Evolutionary conservation across 768 basidiomycete genomes (phyloP).

Genomic region (Coprinopsis sp.): DNA sequence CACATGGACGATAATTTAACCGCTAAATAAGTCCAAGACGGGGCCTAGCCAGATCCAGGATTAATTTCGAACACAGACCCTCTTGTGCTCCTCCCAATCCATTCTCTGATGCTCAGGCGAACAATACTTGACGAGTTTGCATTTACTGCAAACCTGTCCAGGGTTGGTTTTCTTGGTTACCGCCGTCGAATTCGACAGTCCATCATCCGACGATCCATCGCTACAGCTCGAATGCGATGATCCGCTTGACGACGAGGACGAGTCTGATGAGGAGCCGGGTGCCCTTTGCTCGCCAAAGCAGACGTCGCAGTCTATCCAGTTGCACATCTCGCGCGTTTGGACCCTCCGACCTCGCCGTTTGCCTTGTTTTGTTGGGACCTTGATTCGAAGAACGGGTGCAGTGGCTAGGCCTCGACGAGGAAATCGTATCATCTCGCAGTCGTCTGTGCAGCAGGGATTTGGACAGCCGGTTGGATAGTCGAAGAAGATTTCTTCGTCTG

Average conservation of each 20-base stretch:
- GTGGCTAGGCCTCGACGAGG: slow-evolving; percentile 58
- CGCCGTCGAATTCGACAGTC: slow-evolving; percentile 18
- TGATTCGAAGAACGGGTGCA: slow-evolving; percentile 60
- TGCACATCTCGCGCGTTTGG: slow-evolving; percentile 65
- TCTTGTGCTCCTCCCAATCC: slow-evolving; percentile 75
- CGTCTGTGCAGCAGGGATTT: slow-evolving; percentile 73
- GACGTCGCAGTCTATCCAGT: slow-evolving; percentile 74
- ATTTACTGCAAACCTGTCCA: slow-evolving; percentile 71
- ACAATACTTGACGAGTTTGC: slow-evolving; percentile 75
- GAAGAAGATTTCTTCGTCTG: slow-evolving; percentile 66
- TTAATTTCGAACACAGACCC: slow-evolving; percentile 46
- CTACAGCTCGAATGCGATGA: slow-evolving; percentile 15
- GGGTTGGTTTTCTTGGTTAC: slow-evolving; percentile 21
- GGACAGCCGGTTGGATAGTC: slow-evolving; percentile 79
- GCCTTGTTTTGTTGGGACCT: slow-evolving; percentile 17
- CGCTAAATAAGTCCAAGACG: too few species aligned
- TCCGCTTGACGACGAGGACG: not conserved
- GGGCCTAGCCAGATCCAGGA: too few species aligned
- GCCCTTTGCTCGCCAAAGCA: slow-evolving; percentile 50
- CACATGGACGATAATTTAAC: too few species aligned
- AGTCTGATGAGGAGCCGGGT: not conserved
- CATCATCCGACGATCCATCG: slow-evolving; percentile 24
- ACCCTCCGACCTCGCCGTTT: slow-evolving; percentile 43
- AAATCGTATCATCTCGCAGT: slow-evolving; percentile 81
- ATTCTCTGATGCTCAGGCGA: slow-evolving; percentile 68